Base-by-base conservation (phyloP, 2,329 filamentous ascomycete genomes). In the Sphaceloma murrayae region DNA sequence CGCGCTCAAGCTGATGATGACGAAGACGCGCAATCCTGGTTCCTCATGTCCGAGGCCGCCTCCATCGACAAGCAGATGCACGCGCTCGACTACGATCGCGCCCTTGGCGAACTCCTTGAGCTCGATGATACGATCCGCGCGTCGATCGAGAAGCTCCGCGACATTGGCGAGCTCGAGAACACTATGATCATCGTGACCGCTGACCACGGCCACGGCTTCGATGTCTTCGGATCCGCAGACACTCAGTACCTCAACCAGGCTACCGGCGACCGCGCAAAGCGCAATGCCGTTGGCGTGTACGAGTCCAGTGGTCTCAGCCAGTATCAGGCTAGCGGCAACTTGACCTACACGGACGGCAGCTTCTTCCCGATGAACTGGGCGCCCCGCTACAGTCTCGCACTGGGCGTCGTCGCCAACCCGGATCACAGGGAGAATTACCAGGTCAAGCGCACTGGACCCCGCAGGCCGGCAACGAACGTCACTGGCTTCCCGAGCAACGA, bases 61-160 rank as follows among this genome's bases (percentile, higher is more conserved):
- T 85, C 78, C 2, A 83, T 93, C 53, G 85, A 91, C 66, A 93
- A 93, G 72, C 81, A 85, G 72, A 91, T 93, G 85, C 85, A 93
- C 66, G 62, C 69, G 2, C 74, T 91, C 14, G 85, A 91, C 66
- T 91, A 91, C 60, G 83, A 91, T 64, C 82, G 85, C 44, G 82
- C 85, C 1, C 77, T 93, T 0, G 85, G 82, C 45, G 85, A 93
- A 54, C 76, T 93, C 1, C 75, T 93, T 30, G 85, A 93, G 66
- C 74, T 93, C 24, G 85, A 93, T 57, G 84, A 93, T 63, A 87
- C 85, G 3, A 68, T 93, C 53, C 78, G 78, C 43, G 82, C 82
- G 13, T 86, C 84, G 2, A 71, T 89, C 44, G 70, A 70, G 34
- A 79, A 84, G 58, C 78, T 93, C 32, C 70, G 76, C 54, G 65